Conservation (phyloP, 1,284 basidiomycete species). For the Moesziomyces aphidis region DNA sequence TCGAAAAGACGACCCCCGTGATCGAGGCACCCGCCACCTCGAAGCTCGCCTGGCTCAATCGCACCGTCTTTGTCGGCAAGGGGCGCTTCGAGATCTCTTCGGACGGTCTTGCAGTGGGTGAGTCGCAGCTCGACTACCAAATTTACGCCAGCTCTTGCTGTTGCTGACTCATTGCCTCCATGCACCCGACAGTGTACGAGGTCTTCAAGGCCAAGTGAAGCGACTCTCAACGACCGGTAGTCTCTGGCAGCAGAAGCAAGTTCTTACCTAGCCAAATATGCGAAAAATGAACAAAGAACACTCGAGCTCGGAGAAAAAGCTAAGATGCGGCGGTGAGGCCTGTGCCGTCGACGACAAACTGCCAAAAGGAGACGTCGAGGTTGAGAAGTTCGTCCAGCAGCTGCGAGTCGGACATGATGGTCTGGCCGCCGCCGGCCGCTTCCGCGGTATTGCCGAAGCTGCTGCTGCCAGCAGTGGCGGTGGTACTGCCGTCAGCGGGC, state of each 20-base stretch:
- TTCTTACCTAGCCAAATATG: too few species aligned
- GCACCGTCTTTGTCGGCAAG: constrained; percentile 42
- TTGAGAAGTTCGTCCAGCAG: constrained; percentile 36
- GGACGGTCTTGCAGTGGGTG: constrained; percentile 28
- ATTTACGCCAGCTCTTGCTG: not conserved
- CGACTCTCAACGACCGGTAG: too few species aligned
- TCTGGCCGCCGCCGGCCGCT: not conserved
- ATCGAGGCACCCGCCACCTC: constrained; percentile 33
- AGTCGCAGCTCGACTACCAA: not conserved
- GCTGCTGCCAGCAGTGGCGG: not conserved
- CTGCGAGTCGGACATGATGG: constrained; percentile 30
- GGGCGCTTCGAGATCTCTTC: constrained; percentile 22
- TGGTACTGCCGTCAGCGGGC: not conserved
- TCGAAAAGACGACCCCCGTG: constrained; percentile 23
- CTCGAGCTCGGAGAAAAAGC: too few species aligned
- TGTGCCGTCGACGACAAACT: constrained; percentile 28
- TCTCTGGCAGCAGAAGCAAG: too few species aligned
- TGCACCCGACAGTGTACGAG: constrained; percentile 43
- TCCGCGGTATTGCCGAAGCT: not conserved
- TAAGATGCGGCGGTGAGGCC: not conserved
- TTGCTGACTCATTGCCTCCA: not conserved
- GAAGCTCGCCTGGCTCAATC: constrained; percentile 45
- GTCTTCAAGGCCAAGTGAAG: constrained; percentile 35
- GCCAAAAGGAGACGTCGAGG: constrained; percentile 36
- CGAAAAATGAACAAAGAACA: too few species aligned